phyloP scores from a whole-genome alignment of 208 protist species.

The Crithidia brevicula region DNA sequence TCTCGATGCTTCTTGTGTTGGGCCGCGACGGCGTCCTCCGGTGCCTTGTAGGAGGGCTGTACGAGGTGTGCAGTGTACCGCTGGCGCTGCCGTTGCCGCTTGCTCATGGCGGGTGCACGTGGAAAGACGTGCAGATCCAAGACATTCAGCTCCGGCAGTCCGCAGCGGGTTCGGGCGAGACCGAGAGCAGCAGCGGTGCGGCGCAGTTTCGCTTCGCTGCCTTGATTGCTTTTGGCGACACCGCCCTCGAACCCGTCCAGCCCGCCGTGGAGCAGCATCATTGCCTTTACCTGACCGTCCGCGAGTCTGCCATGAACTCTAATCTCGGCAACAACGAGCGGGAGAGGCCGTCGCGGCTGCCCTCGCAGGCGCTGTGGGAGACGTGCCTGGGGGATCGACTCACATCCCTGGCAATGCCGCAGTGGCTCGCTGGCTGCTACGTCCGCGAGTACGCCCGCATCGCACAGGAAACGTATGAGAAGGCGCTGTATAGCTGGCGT shows the following conservation, averaged over 20 bases:
- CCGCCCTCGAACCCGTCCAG: constrained; percentile 1
- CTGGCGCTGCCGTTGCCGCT: constrained; percentile 25
- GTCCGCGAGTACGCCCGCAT: constrained; percentile 57
- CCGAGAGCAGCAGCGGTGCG: not conserved
- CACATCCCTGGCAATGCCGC: constrained; percentile 27
- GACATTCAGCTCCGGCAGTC: constrained; percentile 29
- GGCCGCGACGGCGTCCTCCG: constrained; percentile 52
- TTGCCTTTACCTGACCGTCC: constrained; percentile 14
- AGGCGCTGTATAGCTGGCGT: constrained; percentile 33
- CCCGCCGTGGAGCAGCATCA: constrained; percentile 17
- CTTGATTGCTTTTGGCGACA: constrained; percentile 8
- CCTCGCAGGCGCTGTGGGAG: constrained; percentile 21
- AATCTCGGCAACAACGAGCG: too few species aligned
- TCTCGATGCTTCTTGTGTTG: constrained; percentile 57
- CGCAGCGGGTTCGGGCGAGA: not conserved
- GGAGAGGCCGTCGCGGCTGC: not conserved
- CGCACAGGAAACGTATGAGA: constrained; percentile 31
- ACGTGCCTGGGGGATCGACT: constrained; percentile 37
- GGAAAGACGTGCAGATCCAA: constrained; percentile 10
- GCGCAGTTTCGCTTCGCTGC: not conserved
- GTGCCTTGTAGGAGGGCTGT: constrained; percentile 63
- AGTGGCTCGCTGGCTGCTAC: constrained; percentile 42
- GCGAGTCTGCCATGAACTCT: not conserved
- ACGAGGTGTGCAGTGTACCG: constrained; percentile 43
- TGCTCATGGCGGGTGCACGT: not conserved